Evolutionary conservation across 495 filamentous ascomycete genomes (phyloP), one percentile per base, ranked within the genome.

Genomic region (Trichocladium antarcticum): DNA sequence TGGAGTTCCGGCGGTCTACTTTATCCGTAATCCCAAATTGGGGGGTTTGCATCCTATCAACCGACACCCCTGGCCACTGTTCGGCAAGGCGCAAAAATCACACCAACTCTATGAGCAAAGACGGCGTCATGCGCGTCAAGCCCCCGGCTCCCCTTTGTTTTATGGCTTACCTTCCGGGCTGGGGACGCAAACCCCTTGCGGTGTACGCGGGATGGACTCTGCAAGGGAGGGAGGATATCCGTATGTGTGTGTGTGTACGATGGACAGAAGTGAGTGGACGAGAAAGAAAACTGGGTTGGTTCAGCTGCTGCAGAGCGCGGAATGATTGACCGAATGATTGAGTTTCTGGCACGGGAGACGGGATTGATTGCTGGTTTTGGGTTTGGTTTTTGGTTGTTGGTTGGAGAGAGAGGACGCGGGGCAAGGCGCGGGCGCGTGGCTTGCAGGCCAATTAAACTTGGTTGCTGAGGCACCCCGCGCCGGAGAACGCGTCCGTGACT

Each of bases 401-500:
- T 53, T 35, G 35, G 27, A 22, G 29, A n/a, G n/a, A n/a, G n/a
- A n/a, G n/a, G n/a, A n/a, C n/a, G n/a, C n/a, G n/a, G n/a, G n/a
- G n/a, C n/a, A n/a, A n/a, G n/a, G n/a, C 19, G n/a, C n/a, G 17
- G n/a, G 6, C 24, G 22, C 14, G 37, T 21, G 32, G 46, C 20
- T 14, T 42, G 38, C 37, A 49, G 46, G 29, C 46, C 46, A 49
- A 49, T 49, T 29, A 49, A 36, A 42, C 22, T n/a, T 20, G 37
- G 46, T 49, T 42, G 46, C 46, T 24, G 46, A 31, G 46, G 46
- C 40, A 49, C 46, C 46, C 46, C 46, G 37, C 46, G 37, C 38
- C 6, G 11, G 12, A 19, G 29, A 16, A 45, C 49, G 50, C 41
- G 45, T 36, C 31, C 54, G 54, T 48, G 54, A 57, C 36, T 57